Evolutionary conservation across 352 stramenopile species (phyloP).

Genomic region (Phytopythium chamaehyphon): DNA sequence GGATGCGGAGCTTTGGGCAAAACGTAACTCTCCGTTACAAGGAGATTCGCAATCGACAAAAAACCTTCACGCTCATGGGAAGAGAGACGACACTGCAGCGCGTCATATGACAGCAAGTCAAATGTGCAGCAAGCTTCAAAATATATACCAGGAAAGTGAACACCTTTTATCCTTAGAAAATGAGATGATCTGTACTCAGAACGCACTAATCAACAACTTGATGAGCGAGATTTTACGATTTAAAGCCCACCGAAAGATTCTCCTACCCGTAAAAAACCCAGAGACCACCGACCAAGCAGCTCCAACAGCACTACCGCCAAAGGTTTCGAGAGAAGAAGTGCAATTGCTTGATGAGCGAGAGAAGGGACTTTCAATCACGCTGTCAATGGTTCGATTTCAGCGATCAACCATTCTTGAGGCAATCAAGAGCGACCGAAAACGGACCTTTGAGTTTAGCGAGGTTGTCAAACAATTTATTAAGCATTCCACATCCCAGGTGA

Average conservation of each 20-base stretch:
- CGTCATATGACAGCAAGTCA: constrained; percentile 79
- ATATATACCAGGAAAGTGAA: constrained; percentile 71
- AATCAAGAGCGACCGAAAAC: constrained; percentile 57
- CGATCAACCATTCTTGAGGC: constrained; percentile 42
- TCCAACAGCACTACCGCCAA: constrained; percentile 5
- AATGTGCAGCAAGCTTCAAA: constrained; percentile 75
- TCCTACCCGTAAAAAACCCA: neutral
- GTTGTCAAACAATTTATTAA: constrained; percentile 46
- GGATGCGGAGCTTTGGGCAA: constrained; percentile 71
- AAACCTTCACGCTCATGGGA: constrained; percentile 20
- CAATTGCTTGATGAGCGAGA: constrained; percentile 73
- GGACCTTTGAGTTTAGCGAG: constrained; percentile 57
- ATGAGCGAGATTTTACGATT: constrained; percentile 55
- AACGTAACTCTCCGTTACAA: constrained; percentile 13
- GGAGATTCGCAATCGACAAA: constrained; percentile 17
- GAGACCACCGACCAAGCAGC: neutral
- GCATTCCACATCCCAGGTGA: constrained; percentile 34
- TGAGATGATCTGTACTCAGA: constrained; percentile 54
- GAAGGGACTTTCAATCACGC: constrained; percentile 70
- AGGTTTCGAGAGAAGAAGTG: constrained; percentile 47
- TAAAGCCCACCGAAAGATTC: constrained; percentile 20
- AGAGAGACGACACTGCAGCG: constrained; percentile 61
- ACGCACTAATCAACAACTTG: constrained; percentile 69
- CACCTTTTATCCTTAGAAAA: constrained; percentile 62
- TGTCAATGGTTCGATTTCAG: constrained; percentile 61